A percentile compares a stretch with the other conserved stretches of the same genome.
phyloP scores from a whole-genome alignment of 352 stramenopile species.

The Globisporangium acanthophoron region DNA sequence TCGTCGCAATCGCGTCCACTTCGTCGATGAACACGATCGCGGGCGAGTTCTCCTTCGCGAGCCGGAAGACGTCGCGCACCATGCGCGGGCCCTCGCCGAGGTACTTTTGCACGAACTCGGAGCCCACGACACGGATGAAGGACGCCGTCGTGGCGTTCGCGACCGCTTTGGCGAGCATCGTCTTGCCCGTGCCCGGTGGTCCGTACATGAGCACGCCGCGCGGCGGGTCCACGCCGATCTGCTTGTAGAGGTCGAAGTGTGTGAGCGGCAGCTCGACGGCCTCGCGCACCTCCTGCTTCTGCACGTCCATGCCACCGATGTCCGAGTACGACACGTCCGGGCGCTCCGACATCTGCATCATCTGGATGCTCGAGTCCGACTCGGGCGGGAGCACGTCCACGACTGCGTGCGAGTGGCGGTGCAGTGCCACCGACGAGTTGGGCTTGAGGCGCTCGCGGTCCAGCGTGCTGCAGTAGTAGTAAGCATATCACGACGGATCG shows the following conservation, averaged over 20 bases:
- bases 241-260: conserved; percentile 99
- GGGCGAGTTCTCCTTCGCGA: conserved; percentile 98
- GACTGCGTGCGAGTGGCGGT: conserved; percentile 98
- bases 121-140: conserved; percentile 97
- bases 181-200: conserved; percentile 95
- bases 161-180: conserved; percentile 99
- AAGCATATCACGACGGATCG: background rate
- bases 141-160: conserved; percentile 98
- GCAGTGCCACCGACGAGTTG: conserved; percentile 97
- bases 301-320: conserved; percentile 99
- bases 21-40: conserved; percentile 99
- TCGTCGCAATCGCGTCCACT: conserved; percentile 99
- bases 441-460: conserved; percentile 98
- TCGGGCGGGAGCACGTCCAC: conserved; percentile 98
- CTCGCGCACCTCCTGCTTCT: conserved; percentile 98
- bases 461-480: conserved; percentile 75
- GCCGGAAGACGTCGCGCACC: conserved; percentile 99
- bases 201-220: conserved; percentile 98
- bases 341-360: conserved; percentile 98
- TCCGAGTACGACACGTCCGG: conserved; percentile 95
- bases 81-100: conserved; percentile 98
- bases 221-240: conserved; percentile 99
- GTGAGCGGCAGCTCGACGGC: conserved; percentile 99
- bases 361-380: conserved; percentile 99
- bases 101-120: conserved; percentile 99